Evolutionary conservation across 139 green algal species (phyloP).

Genomic region (Zygnema cylindricum): DNA sequence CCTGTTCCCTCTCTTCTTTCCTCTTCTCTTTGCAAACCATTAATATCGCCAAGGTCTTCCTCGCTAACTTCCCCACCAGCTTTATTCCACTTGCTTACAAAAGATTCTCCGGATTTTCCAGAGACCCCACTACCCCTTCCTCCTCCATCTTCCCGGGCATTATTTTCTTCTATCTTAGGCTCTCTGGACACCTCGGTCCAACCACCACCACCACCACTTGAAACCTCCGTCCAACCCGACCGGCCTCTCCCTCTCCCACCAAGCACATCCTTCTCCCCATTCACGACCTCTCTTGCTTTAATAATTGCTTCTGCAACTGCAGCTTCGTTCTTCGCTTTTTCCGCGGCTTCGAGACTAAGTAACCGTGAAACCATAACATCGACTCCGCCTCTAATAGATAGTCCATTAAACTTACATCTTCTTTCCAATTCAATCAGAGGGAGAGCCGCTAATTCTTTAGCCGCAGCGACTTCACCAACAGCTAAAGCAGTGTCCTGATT

Average conservation of each 20-base stretch:
- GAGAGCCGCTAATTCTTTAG: constrained; percentile 46
- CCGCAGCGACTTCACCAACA: constrained; percentile 29
- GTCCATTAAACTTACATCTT: constrained; percentile 52
- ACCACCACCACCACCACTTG: background rate
- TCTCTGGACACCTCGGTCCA: constrained; percentile 32
- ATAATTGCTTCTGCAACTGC: constrained; percentile 30
- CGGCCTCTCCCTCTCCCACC: background rate
- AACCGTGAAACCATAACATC: constrained; percentile 54
- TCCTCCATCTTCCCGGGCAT: no score
- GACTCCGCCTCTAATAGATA: constrained; percentile 39
- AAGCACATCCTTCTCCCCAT: background rate
- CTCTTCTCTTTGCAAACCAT: background rate
- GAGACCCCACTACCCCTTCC: background rate
- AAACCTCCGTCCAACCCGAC: constrained; percentile 21
- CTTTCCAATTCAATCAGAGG: constrained; percentile 56
- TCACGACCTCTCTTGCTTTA: background rate
- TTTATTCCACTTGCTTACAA: background rate
- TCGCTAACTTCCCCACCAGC: background rate
- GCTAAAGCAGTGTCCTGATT: constrained; percentile 26
- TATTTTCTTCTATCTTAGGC: no score
- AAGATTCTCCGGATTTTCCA: background rate
- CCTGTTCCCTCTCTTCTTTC: background rate
- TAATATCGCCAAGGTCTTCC: background rate
- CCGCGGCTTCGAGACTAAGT: constrained; percentile 44
- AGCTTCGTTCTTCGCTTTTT: constrained; percentile 26